phyloP scores from a whole-genome alignment of 2,329 filamentous ascomycete genomes.

The Pyricularia grisea region DNA sequence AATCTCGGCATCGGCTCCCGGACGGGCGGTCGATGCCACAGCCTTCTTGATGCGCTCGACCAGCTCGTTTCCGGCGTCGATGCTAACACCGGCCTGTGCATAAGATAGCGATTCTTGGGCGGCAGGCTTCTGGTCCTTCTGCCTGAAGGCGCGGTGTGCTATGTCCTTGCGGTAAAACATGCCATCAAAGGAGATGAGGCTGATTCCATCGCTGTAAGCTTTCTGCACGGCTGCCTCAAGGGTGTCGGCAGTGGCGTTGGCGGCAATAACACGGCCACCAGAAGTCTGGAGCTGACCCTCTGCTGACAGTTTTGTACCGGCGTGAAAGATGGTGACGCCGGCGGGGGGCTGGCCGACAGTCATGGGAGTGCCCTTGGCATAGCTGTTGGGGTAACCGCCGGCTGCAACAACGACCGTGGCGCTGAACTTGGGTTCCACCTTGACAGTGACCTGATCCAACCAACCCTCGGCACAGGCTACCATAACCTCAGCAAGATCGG shows the following conservation, averaged over 20 bases:
- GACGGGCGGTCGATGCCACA: conserved; percentile 74
- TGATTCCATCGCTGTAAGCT: conserved; percentile 71
- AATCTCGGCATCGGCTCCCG: conserved; percentile 86
- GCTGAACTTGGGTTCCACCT: conserved; percentile 61
- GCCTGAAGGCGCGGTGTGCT: conserved; percentile 62
- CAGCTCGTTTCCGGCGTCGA: conserved; percentile 87
- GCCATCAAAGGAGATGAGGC: conserved; percentile 70
- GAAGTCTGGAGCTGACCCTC: conserved; percentile 60
- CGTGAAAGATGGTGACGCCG: conserved; percentile 79
- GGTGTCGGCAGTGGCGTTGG: conserved; percentile 65
- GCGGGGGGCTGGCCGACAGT: conserved; percentile 33
- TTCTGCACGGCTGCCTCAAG: conserved; percentile 76
- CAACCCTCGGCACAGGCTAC: conserved; percentile 70
- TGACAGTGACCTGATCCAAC: conserved; percentile 60
- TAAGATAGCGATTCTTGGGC: conserved; percentile 65
- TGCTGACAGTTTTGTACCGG: conserved; percentile 63
- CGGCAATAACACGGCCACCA: conserved; percentile 87
- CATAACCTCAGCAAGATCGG: conserved; percentile 83
- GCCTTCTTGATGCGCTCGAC: conserved; percentile 86
- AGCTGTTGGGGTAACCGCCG: conserved; percentile 80
- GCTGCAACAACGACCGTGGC: conserved; percentile 92
- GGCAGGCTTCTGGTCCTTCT: conserved; percentile 17
- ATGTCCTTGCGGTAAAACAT: conserved; percentile 95
- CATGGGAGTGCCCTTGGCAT: conserved; percentile 66
- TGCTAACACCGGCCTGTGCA: conserved; percentile 85